These are phyloP conservation scores for Dactylis glomerata DNA, from an alignment of 176 grass and related monocot genomes.

Conservation along the genomic window DNA sequence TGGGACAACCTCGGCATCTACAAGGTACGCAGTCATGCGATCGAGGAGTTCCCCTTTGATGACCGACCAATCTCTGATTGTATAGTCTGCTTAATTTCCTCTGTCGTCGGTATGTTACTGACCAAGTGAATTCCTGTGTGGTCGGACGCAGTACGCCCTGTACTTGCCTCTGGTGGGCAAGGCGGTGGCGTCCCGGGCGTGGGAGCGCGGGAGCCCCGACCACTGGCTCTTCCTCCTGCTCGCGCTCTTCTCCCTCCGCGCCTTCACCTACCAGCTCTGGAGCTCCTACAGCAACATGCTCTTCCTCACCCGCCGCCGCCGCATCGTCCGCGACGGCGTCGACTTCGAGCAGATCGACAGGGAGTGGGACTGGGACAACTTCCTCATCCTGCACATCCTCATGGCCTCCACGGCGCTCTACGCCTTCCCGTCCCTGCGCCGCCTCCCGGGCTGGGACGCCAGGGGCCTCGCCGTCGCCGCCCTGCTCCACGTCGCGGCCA, in stretches of 20 bases:
- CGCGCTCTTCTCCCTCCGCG: constrained; percentile 50
- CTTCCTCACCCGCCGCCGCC: constrained; percentile 61
- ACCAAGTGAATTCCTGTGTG: neutral
- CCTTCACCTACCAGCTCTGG: constrained; percentile 45
- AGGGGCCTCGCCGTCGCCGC: constrained; percentile 34
- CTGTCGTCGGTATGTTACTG: neutral
- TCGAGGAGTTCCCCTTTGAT: neutral
- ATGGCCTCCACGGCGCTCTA: constrained; percentile 51
- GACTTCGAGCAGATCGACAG: constrained; percentile 75
- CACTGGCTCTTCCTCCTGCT: constrained; percentile 69
- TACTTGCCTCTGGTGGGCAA: constrained; percentile 69
- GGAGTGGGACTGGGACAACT: constrained; percentile 99
- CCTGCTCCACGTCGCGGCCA: constrained; percentile 47
- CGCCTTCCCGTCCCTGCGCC: constrained; percentile 47
- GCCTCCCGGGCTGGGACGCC: constrained; percentile 58
- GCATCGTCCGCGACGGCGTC: constrained; percentile 57
- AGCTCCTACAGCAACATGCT: constrained; percentile 79
- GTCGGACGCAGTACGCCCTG: constrained; percentile 42
- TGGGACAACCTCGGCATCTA: constrained; percentile 80
- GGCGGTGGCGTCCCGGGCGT: constrained; percentile 49
- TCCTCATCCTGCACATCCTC: constrained; percentile 66
- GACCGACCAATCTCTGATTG: neutral
- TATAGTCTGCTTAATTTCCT: neutral
- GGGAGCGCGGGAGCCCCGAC: constrained; percentile 53
- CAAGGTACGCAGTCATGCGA: constrained; percentile 39